phyloP scores from a whole-genome alignment of 208 protist genomes.

The Crithidia fasciculata region DNA sequence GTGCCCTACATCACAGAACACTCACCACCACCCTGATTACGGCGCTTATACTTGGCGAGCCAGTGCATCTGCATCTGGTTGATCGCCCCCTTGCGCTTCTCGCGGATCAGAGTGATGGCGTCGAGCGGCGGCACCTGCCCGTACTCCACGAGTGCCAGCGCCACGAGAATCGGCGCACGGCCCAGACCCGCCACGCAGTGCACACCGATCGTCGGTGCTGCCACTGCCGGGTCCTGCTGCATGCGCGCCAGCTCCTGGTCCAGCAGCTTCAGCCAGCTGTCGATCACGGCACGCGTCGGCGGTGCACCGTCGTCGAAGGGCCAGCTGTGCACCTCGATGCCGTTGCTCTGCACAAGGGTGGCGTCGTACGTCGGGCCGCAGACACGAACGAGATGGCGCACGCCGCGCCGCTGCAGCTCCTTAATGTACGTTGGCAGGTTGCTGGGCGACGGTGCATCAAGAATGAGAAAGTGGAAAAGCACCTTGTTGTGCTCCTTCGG shows the following conservation, averaged over 20 bases:
- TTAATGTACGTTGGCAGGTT: slow-evolving; percentile 92
- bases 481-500: slow-evolving; percentile 37
- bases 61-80: slow-evolving; percentile 93
- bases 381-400: slow-evolving; percentile 86
- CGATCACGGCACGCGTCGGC: slow-evolving; percentile 79
- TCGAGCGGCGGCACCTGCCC: slow-evolving; percentile 78
- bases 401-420: slow-evolving; percentile 77
- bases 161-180: slow-evolving; percentile 91
- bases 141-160: slow-evolving; percentile 91
- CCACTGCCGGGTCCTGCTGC: slow-evolving; percentile 19
- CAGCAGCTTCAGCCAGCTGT: slow-evolving; percentile 83
- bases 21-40: slow-evolving; percentile 38
- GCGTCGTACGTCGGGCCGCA: slow-evolving; percentile 89
- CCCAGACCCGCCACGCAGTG: slow-evolving; percentile 94
- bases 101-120: slow-evolving; percentile 81
- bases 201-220: slow-evolving; percentile 74
- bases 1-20: slow-evolving; percentile 74
- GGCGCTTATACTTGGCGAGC: slow-evolving; percentile 88
- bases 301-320: slow-evolving; percentile 92
- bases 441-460: slow-evolving; percentile 85
- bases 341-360: slow-evolving; percentile 56
- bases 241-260: slow-evolving; percentile 56
- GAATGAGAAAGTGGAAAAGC: slow-evolving; percentile 85
- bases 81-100: slow-evolving; percentile 86
- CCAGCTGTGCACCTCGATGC: slow-evolving; percentile 88